Percentiles rank a stretch among this genome's conserved stretches.
Evolutionary conservation across 495 filamentous ascomycete species (phyloP).

Genomic region (Penicillium samsonianum): DNA sequence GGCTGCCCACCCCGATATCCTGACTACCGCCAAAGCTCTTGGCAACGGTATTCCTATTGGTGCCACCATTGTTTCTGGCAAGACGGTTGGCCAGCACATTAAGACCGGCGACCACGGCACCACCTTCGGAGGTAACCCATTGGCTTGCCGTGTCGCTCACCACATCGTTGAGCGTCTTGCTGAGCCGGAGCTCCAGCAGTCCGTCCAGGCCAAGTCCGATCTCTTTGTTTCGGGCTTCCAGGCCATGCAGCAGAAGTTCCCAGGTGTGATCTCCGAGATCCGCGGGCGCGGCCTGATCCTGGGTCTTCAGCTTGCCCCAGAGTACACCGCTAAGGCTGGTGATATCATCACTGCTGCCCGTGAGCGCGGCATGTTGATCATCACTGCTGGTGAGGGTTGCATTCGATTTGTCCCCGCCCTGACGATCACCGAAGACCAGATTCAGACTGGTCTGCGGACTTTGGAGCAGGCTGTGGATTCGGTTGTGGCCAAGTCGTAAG

Average conservation of each 20-base stretch:
- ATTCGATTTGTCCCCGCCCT: slow-evolving; percentile 84
- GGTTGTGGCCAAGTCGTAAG: slow-evolving; percentile 32
- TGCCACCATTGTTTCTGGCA: slow-evolving; percentile 77
- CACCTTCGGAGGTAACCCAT: slow-evolving; percentile 94
- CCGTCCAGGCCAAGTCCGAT: slow-evolving; percentile 63
- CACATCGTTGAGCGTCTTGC: slow-evolving; percentile 77
- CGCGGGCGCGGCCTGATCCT: slow-evolving; percentile 82
- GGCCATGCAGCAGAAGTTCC: slow-evolving; percentile 63
- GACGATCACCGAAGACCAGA: slow-evolving; percentile 73
- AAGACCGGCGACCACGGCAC: slow-evolving; percentile 94
- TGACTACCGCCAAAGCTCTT: slow-evolving; percentile 93
- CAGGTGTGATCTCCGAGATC: slow-evolving; percentile 71
- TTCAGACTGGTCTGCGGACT: slow-evolving; percentile 71
- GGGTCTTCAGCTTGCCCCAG: slow-evolving; percentile 74
- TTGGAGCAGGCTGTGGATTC: slow-evolving; percentile 74
- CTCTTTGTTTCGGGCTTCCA: slow-evolving; percentile 67
- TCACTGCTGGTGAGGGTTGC: slow-evolving; percentile 88
- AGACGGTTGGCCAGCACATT: slow-evolving; percentile 76
- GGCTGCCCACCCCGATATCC: slow-evolving; percentile 87
- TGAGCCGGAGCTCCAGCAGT: slow-evolving; percentile 60
- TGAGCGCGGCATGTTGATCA: slow-evolving; percentile 85
- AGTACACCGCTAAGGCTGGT: slow-evolving; percentile 57
- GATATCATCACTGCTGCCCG: slow-evolving; percentile 78
- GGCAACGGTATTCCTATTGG: slow-evolving; percentile 96
- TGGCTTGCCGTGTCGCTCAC: slow-evolving; percentile 81